A percentile compares a stretch with the other conserved stretches of the same genome.
Conservation (phyloP, 2,329 filamentous ascomycete species). For the Colletotrichum tropicicola region DNA sequence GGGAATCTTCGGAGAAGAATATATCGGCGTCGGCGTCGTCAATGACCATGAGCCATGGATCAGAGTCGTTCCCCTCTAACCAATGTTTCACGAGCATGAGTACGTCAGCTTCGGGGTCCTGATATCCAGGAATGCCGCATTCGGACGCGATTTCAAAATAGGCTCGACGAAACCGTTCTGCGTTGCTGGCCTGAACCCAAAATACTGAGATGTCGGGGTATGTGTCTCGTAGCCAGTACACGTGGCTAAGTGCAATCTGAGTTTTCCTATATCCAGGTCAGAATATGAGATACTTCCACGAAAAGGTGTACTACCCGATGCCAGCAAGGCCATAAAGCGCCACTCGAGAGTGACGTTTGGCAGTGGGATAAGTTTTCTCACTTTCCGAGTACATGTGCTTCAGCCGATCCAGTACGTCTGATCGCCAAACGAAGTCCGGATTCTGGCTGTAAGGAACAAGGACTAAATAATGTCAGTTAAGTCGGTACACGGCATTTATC, state of each 20-base stretch:
- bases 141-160: slow-evolving; percentile 37
- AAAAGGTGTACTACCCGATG: too few species aligned
- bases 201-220: slow-evolving; percentile 39
- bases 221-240: slow-evolving; percentile 33
- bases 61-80: slow-evolving; percentile 34
- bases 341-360: too few species aligned
- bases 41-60: neutral
- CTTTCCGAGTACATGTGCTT: too few species aligned
- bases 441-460: too few species aligned
- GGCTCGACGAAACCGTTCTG: slow-evolving; percentile 38
- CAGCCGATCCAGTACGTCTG: too few species aligned
- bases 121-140: slow-evolving; percentile 35
- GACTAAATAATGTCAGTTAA: too few species aligned
- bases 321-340: too few species aligned
- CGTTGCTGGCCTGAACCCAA: slow-evolving; percentile 43
- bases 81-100: slow-evolving; percentile 38
- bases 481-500: too few species aligned
- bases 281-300: too few species aligned
- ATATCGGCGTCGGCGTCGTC: neutral
- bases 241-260: slow-evolving; percentile 41
- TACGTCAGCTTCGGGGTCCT: slow-evolving; percentile 34
- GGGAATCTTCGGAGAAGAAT: neutral
- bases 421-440: too few species aligned
- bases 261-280: too few species aligned
- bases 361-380: too few species aligned